Evolutionary conservation across 164 flowering plant genomes (phyloP), one percentile per base, ranked within the genome.

Genomic region (Magnolia kwangsiensis): DNA sequence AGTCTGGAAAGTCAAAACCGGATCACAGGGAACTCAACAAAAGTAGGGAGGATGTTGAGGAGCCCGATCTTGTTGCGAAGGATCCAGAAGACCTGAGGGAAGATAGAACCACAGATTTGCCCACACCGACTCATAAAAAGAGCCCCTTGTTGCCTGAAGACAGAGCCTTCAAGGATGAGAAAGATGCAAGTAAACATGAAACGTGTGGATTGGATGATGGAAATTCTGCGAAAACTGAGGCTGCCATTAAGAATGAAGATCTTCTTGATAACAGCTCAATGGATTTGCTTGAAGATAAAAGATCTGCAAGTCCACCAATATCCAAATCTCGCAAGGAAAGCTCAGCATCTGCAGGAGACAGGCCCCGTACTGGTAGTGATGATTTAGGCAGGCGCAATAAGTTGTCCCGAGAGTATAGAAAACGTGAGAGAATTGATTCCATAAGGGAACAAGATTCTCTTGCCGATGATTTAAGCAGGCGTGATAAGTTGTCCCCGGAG

Each of bases 81-180:
- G 76, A 84, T n/a, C 67, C 65, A 21, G 69, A 29, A 74, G 64
- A 69, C 45, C 20, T 50, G 63, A 72, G 64, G 63, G 77, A 77
- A 73, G 82, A 74, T 37, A 73, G 49, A 51, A 65, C 51, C 24
- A 50, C 73, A n/a, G 74, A 51, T 71, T 49, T 59, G 7, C 63
- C 77, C 0, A 14, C 69, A 23, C 55, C 1, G 10, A 24, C 55
- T 72, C 29, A 63, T 55, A 71, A 31, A 58, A 75, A 76, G 72
- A 63, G 65, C 31, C 50, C 58, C 45, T 75, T 49, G 20, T 76
- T 27, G 8, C 24, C 51, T 18, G 69, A 69, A 61, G 77, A 71
- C 29, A 76, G 61, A 51, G 50, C 6, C 18, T 37, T 68, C 16
- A 69, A 7, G 61, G 70, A 75, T 59, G 76, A 61, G 76, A 76